Base-by-base conservation (phyloP, 2,329 filamentous ascomycete genomes). In the Aspergillus sp. region DNA sequence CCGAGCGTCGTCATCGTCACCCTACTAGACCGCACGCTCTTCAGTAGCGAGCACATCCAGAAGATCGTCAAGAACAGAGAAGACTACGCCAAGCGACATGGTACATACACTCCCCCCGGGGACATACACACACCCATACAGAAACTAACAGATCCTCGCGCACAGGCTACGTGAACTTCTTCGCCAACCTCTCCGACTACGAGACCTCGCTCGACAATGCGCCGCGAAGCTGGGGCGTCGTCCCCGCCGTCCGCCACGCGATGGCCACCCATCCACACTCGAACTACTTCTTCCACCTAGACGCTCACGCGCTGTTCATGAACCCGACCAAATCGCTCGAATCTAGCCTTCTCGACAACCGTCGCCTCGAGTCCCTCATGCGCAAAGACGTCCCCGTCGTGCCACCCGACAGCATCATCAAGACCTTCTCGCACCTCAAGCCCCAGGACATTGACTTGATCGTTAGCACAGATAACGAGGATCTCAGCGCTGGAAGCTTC, bases 351-450 rank as follows among this genome's bases (percentile, higher is more conserved):
- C 86, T 96, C 74, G 80, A 86, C 11, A 78, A 87, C 11, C 79
- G 80, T 55, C 85, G 82, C 57, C 82, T 99, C 52, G 90, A 96
- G 70, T 82, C 81, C 22, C 74, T 90, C 58, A 97, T 98, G 91
- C 85, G 95, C 67, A 90, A 87, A 73, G 90, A 96, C 74, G 84
- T 88, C 56, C 87, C 95, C 6, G 87, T 99, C 54, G 94, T 98
- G 9, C 95, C 94, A 2, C 95, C 96, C 0, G 92, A 97, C 77
- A 96, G 92, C 78, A 93, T 99, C 68, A 98, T 99, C 79, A 94
- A 91, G 81, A 98, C 96, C 0, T 96, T 96, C 73, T 81, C 85
- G 16, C 89, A 96, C 71, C 80, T 96, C n/a, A 87, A 86, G 63
- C 88, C 87, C 39, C 82, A 90, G 49, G 85, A 92, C 57, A 87